Base-by-base conservation (phyloP, 192 early-diverging fungal genomes). In the Linderina pennispora region DNA sequence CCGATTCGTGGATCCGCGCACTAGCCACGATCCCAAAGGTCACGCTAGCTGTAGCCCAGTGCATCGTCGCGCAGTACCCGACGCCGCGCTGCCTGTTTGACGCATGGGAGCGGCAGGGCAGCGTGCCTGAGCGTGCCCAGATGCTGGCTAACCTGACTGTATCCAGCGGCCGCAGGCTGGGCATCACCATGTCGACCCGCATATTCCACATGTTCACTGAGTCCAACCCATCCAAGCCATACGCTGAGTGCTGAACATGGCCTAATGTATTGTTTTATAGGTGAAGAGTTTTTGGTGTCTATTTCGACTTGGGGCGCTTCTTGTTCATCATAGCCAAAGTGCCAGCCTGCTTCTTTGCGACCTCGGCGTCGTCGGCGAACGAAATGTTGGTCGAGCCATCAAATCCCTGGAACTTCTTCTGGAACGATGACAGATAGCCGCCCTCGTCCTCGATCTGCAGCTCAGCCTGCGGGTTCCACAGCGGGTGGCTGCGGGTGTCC, bases 401-500 rank as follows among this genome's bases (percentile, higher is more conserved):
- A 40, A 83, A 62, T 15, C 82, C 83, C 15, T 84, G 82, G 70
- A 87, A 94, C 43, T 81, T 77, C 58, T 84, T 81, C 37, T 80
- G 70, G 76, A 97, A 97, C 66, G 82, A 82, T 8, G 85, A 75
- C 23, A 97, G 53, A 34, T 90, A 87, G 1, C 85, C 91, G 21
- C 77, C 81, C 36, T 87, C 82, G 55, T 94, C 90, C n/a, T 87
- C 65, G 43, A 73, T 50, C 42, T 71, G 55, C 32, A 63, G 59
- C 9, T 45, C 53, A 36, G 76, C 43, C 39, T 79, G 65, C 3
- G 91, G 90, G 62, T 94, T 95, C 94, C 95, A 98, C 8, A 98
- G 75, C 19, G 85, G 81, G 50, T 96, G 89, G 53, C 92, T 94
- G 19, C 91, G 74, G n/a, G 88, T 88, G 56, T 98, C 95, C 53